Conservation (phyloP, 805 yeast genomes). For the Isabelozyma rhagii region DNA sequence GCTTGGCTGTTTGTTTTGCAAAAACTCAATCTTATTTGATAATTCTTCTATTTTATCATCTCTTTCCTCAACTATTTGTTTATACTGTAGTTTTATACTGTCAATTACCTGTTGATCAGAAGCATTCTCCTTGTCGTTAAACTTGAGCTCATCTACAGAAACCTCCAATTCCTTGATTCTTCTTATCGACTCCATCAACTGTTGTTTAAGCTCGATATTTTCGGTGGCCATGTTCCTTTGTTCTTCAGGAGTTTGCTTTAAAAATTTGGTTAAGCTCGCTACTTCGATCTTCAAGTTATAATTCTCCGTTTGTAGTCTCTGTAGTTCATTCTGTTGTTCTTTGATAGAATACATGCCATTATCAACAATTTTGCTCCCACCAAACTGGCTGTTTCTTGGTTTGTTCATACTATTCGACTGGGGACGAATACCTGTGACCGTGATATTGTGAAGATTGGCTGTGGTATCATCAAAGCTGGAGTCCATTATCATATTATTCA, state of each 20-base stretch:
- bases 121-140: slow-evolving; percentile 7
- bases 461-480: slow-evolving; percentile 12
- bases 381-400: neutral
- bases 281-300: slow-evolving; percentile 43
- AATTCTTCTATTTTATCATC: slow-evolving; percentile 1
- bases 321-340: slow-evolving; percentile 16
- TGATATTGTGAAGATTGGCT: slow-evolving; percentile 13
- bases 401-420: neutral
- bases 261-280: slow-evolving; percentile 36
- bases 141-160: neutral
- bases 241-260: slow-evolving; percentile 43
- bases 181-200: slow-evolving; percentile 13
- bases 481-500: slow-evolving; percentile 4
- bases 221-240: slow-evolving; percentile 34
- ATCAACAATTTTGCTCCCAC: slow-evolving; percentile 4
- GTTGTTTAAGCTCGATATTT: slow-evolving; percentile 32
- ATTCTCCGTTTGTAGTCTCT: slow-evolving; percentile 38
- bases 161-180: slow-evolving; percentile 9
- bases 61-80: slow-evolving; percentile 4
- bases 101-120: neutral
- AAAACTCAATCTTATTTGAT: slow-evolving; percentile 5
- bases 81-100: slow-evolving; percentile 4
- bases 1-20: slow-evolving; percentile 4
- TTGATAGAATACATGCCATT: slow-evolving; percentile 14
- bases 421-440: neutral